Evolutionary conservation across 2,329 filamentous ascomycete genomes (phyloP).

Genomic region (Pleurostoma richardsiae): DNA sequence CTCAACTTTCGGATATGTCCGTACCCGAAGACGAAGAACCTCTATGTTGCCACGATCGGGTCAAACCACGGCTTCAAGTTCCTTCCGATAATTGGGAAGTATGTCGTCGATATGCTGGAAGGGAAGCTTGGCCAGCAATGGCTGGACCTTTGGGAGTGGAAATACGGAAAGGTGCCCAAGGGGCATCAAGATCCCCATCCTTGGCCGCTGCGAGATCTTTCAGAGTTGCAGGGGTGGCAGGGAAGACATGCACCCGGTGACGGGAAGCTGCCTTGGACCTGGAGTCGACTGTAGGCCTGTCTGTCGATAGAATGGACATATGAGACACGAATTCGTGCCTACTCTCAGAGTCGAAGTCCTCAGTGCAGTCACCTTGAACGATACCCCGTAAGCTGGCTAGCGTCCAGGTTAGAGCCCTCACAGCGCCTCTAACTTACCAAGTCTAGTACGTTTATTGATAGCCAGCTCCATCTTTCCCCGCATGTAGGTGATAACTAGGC

Average conservation of each 20-base stretch:
- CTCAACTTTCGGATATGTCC: constrained; percentile 17
- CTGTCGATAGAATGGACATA: too few relatives aligned
- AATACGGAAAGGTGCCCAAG: constrained; percentile 3
- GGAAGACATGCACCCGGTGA: constrained; percentile 1
- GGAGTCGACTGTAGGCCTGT: neutral
- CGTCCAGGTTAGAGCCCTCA: too few relatives aligned
- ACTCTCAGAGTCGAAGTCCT: too few relatives aligned
- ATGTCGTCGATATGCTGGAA: constrained; percentile 38
- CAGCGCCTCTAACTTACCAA: too few relatives aligned
- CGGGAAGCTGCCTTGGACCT: neutral
- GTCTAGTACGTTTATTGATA: too few relatives aligned
- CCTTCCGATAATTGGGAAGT: constrained; percentile 42
- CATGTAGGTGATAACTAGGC: too few relatives aligned
- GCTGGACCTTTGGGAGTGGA: constrained; percentile 28
- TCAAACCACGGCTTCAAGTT: constrained; percentile 45
- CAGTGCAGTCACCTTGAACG: too few relatives aligned
- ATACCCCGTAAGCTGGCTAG: too few relatives aligned
- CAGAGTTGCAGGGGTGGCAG: constrained; percentile 1
- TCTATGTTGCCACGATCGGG: constrained; percentile 42
- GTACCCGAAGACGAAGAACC: constrained; percentile 14
- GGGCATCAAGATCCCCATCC: constrained; percentile 1
- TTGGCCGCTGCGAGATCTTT: neutral
- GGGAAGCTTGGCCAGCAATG: constrained; percentile 32
- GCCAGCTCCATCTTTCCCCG: too few relatives aligned
- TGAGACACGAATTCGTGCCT: too few relatives aligned